A percentile compares a stretch with the other conserved stretches of the same genome.
Evolutionary conservation across 768 basidiomycete species (phyloP).

Genomic region (Amanita phalloides): DNA sequence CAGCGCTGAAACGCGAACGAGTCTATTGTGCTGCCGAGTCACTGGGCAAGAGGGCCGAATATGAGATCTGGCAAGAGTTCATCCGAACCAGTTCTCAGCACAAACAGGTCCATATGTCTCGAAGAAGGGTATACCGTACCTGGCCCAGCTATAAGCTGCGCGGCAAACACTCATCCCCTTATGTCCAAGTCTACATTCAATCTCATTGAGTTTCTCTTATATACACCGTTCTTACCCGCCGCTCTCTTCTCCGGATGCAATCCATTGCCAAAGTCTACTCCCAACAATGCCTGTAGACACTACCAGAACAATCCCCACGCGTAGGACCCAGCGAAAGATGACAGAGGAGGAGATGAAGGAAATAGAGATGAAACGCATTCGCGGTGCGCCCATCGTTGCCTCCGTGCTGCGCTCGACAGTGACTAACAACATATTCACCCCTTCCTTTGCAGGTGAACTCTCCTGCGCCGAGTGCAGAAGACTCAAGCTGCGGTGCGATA

Average conservation of each 20-base stretch:
- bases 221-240: background rate
- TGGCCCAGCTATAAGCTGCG: background rate
- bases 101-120: background rate
- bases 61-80: background rate
- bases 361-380: conserved; percentile 38
- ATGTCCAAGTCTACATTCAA: background rate
- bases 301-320: conserved; percentile 24
- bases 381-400: conserved; percentile 20
- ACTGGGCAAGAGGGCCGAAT: no score
- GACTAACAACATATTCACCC: no score
- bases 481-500: conserved; percentile 42
- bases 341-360: conserved; percentile 43
- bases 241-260: background rate
- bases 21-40: background rate
- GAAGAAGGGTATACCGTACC: conserved; percentile 1
- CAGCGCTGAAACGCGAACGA: background rate
- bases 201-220: background rate
- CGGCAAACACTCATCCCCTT: background rate
- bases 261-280: background rate
- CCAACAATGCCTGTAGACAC: conserved; percentile 32
- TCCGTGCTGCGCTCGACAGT: no score
- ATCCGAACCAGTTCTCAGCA: background rate
- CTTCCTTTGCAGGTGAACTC: conserved; percentile 26
- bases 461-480: conserved; percentile 45
- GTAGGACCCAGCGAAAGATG: conserved; percentile 29